Evolutionary conservation across 73 alveolate genomes (phyloP).

Genomic region (Paramecium bursaria): DNA sequence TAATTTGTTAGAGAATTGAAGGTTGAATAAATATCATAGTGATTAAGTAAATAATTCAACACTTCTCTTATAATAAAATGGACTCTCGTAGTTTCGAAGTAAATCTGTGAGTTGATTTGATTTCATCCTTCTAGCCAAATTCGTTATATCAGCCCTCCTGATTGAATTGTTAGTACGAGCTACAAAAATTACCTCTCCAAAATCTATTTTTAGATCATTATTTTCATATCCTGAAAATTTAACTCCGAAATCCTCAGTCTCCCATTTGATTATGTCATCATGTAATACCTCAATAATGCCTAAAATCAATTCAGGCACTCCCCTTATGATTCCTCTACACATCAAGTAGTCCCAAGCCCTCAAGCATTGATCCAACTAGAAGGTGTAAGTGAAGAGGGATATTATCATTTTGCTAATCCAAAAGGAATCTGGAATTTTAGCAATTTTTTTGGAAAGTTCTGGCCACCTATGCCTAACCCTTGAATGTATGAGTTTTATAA

Average conservation of each 20-base stretch:
- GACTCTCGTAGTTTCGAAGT: not conserved
- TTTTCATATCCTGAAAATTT: slow-evolving; percentile 26
- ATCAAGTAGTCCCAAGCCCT: slow-evolving; percentile 37
- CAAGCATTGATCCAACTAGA: slow-evolving; percentile 35
- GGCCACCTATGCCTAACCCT: slow-evolving; percentile 11
- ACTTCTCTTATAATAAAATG: not conserved
- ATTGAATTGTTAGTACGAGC: not conserved
- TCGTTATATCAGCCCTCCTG: not conserved
- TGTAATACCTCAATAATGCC: slow-evolving; percentile 9
- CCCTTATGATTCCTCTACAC: slow-evolving; percentile 43
- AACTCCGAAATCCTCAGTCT: slow-evolving; percentile 24
- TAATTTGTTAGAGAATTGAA: slow-evolving; percentile 69
- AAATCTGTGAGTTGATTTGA: slow-evolving; percentile 13
- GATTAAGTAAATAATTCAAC: slow-evolving; percentile 22
- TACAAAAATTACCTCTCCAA: slow-evolving; percentile 30
- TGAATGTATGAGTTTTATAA: slow-evolving; percentile 12
- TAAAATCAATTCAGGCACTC: slow-evolving; percentile 40
- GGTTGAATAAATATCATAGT: slow-evolving; percentile 47
- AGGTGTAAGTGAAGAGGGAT: slow-evolving; percentile 11
- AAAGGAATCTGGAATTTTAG: slow-evolving; percentile 21
- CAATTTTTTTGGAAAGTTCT: not conserved
- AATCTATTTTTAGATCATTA: not conserved
- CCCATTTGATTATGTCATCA: not conserved
- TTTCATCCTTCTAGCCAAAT: slow-evolving; percentile 36
- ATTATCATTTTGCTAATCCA: slow-evolving; percentile 55